Evolutionary conservation across 441 rosid species (phyloP), one percentile per base, ranked within the genome.

Genomic region (Flueggea neowawraea): DNA sequence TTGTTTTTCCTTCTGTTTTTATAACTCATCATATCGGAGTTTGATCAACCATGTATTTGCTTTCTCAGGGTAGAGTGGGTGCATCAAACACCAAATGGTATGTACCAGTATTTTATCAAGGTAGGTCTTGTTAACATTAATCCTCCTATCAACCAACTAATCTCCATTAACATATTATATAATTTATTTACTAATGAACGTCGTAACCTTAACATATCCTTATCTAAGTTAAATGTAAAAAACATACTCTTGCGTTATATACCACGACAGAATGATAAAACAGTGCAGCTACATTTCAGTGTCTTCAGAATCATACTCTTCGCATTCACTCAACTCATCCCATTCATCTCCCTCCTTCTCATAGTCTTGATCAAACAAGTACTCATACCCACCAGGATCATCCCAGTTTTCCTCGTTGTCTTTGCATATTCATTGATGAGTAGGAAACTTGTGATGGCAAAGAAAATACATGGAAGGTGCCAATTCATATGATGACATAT

Each of bases 51-150:
- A 54, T 51, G 10, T 51, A 3, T 54, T 48, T 47, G 31, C 22
- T 56, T 44, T 36, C 70, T 58, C 90, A 94, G 97, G 14, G 94
- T 89, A 69, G 80, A 83, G 15, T 89, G 97, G 97, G 81, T 71
- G n/a, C 99, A 89, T 75, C 85, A 80, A 69, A 70, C 90, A 12
- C 92, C 95, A 12, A 82, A 82, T 77, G 97, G 94, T 71, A 94
- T 94, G 99, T 94, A 91, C 78, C 97, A 94, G 78, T 94, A 94
- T 64, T 94, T 94, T 69, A 78, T 94, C 70, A 94, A 94, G 97
- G 99, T 86, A 22, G 28, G 28, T 22, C 28, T 22, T 22, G 28
- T 22, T 22, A 22, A 22, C 28, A 22, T 22, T 22, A 22, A n/a
- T n/a, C n/a, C n/a, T n/a, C n/a, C n/a, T n/a, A n/a, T n/a, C n/a